Percentiles rank a stretch among this genome's conserved stretches.
Conservation (phyloP, 2,329 filamentous ascomycete genomes). For the Neospermospora avenae region DNA sequence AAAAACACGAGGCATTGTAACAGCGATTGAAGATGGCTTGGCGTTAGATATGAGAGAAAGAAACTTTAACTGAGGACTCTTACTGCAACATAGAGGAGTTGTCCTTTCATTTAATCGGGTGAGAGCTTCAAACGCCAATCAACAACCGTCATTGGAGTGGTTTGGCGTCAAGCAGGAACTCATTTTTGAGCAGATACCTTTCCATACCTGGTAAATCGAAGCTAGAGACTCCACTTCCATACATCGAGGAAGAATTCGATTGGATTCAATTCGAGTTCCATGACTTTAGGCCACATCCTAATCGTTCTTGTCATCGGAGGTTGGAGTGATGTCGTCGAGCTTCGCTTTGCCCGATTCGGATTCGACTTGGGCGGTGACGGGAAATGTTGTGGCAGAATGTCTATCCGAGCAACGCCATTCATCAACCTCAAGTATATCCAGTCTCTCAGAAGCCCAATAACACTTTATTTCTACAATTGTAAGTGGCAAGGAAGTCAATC, state of each 20-base stretch:
- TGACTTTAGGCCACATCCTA: neutral
- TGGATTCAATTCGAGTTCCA: neutral
- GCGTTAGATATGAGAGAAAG: no score
- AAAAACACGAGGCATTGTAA: slow-evolving; percentile 40
- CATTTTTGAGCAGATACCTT: neutral
- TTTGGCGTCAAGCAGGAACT: neutral
- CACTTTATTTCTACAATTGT: no score
- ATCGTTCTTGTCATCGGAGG: no score
- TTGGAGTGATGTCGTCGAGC: neutral
- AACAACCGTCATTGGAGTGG: neutral
- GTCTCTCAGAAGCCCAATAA: no score
- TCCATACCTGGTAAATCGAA: neutral
- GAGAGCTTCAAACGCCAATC: neutral
- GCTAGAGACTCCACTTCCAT: neutral
- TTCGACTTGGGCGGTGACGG: neutral
- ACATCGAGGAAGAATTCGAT: neutral
- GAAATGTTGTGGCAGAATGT: neutral
- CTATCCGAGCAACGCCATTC: no score
- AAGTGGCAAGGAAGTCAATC: no score
- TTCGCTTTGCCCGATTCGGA: neutral
- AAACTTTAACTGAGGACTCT: no score
- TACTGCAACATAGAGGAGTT: no score
- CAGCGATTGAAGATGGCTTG: no score
- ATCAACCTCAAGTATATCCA: neutral
- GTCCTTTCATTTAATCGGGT: no score